Conservation (phyloP, 2,329 filamentous ascomycete genomes). For the Chaetomium sp. region DNA sequence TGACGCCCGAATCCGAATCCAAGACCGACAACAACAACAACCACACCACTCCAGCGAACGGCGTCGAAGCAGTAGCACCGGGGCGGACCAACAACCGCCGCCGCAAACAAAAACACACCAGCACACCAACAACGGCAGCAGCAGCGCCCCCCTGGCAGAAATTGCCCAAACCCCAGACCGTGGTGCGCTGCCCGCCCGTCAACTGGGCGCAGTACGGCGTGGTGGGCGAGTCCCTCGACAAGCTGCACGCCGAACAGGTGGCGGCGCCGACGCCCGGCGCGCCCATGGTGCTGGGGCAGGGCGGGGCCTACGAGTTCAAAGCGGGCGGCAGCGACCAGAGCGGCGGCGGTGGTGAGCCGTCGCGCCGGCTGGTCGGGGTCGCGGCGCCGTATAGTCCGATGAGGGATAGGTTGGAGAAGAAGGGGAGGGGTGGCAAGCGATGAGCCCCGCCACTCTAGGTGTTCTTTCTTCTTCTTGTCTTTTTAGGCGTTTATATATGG, state of each 20-base stretch:
- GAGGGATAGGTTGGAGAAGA: slow-evolving; percentile 51
- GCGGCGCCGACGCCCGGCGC: slow-evolving; percentile 61
- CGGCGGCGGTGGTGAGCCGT: slow-evolving; percentile 39
- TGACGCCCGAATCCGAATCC: slow-evolving; percentile 28
- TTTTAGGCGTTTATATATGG: slow-evolving; percentile 2
- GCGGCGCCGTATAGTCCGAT: slow-evolving; percentile 59
- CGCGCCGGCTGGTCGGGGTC: slow-evolving; percentile 53
- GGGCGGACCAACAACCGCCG: too few species aligned
- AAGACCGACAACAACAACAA: background rate
- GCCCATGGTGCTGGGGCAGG: slow-evolving; percentile 47
- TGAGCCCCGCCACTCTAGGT: too few species aligned
- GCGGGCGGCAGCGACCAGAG: slow-evolving; percentile 37
- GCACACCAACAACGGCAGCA: background rate
- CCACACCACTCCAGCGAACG: slow-evolving; percentile 19
- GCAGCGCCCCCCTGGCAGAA: slow-evolving; percentile 54
- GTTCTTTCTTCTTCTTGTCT: too few species aligned
- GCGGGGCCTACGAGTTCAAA: slow-evolving; percentile 55
- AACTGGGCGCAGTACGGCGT: slow-evolving; percentile 96
- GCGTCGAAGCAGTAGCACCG: background rate
- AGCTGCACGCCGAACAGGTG: slow-evolving; percentile 79
- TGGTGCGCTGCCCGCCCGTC: slow-evolving; percentile 83
- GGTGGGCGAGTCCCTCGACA: slow-evolving; percentile 82
- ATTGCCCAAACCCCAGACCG: slow-evolving; percentile 76
- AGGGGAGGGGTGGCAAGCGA: slow-evolving; percentile 39
- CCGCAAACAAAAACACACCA: slow-evolving; percentile 2